Conservation (phyloP, 768 basidiomycete genomes). For the Suillus americanus region DNA sequence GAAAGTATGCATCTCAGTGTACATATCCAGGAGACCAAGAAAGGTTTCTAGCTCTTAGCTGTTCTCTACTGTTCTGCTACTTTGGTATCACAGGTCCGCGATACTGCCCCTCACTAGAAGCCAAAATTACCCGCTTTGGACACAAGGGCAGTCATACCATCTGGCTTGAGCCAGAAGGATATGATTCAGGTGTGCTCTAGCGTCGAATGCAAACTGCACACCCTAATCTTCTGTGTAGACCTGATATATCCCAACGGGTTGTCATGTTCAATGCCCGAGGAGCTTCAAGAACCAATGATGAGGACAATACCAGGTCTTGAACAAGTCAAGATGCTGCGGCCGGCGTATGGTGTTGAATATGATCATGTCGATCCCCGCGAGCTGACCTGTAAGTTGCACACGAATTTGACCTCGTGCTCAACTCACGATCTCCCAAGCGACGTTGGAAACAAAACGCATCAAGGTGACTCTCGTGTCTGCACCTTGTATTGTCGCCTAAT, state of each 20-base stretch:
- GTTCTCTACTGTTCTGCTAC: background rate
- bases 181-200: constrained; percentile 68
- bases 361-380: constrained; percentile 89
- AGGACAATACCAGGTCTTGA: constrained; percentile 84
- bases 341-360: constrained; percentile 93
- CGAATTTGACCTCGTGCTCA: background rate
- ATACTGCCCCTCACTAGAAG: constrained; percentile 89
- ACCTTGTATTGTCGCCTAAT: background rate
- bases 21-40: constrained; percentile 88
- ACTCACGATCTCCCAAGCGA: constrained; percentile 43
- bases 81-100: constrained; percentile 62
- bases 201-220: background rate
- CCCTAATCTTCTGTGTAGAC: constrained; percentile 41
- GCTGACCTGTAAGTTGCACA: constrained; percentile 55
- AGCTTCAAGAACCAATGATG: constrained; percentile 81
- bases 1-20: constrained; percentile 76
- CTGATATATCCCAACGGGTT: constrained; percentile 90
- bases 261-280: constrained; percentile 85
- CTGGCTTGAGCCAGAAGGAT: constrained; percentile 93
- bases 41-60: constrained; percentile 45
- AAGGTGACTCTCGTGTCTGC: constrained; percentile 37
- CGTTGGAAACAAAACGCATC: constrained; percentile 84
- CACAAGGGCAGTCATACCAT: constrained; percentile 69
- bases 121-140: constrained; percentile 80
- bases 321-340: constrained; percentile 77